phyloP scores from a whole-genome alignment of 148 eudicot species.

The Cornus kousa region DNA sequence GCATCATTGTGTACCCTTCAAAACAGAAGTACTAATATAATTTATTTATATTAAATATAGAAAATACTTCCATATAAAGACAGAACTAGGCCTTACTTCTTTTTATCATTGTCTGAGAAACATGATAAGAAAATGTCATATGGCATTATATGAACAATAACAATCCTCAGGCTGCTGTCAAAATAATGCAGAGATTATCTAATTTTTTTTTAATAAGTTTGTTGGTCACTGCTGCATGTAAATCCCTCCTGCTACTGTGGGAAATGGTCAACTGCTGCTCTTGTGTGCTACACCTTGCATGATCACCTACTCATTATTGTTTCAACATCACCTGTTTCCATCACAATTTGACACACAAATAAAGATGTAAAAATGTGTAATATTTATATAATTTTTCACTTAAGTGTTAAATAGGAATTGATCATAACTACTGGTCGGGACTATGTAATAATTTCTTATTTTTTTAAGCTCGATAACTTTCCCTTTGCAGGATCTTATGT shows the following conservation, averaged over 20 bases:
- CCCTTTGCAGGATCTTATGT: too few relatives aligned
- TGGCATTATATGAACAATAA: slow-evolving; percentile 6
- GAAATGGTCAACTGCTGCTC: background rate
- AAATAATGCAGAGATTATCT: background rate
- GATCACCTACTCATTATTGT: too few relatives aligned
- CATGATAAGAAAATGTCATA: slow-evolving; percentile 14
- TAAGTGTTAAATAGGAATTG: too few relatives aligned
- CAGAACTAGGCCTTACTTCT: background rate
- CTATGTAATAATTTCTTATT: too few relatives aligned
- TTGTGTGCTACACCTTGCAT: too few relatives aligned
- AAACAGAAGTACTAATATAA: background rate
- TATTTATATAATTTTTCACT: too few relatives aligned
- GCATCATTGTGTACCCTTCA: slow-evolving; percentile 7
- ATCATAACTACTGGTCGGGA: too few relatives aligned
- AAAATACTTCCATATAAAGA: background rate
- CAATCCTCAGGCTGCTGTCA: too few relatives aligned
- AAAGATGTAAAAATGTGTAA: too few relatives aligned
- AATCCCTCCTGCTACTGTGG: background rate
- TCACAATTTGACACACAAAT: too few relatives aligned
- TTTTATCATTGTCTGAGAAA: slow-evolving; percentile 3
- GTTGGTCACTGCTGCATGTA: background rate
- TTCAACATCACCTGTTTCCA: too few relatives aligned
- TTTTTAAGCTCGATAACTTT: background rate
- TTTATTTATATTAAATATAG: background rate
- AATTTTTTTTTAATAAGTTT: background rate